Percentiles rank a stretch among this genome's conserved stretches.
phyloP scores from a whole-genome alignment of 106 monocot genomes.

The Acorus calamus region DNA sequence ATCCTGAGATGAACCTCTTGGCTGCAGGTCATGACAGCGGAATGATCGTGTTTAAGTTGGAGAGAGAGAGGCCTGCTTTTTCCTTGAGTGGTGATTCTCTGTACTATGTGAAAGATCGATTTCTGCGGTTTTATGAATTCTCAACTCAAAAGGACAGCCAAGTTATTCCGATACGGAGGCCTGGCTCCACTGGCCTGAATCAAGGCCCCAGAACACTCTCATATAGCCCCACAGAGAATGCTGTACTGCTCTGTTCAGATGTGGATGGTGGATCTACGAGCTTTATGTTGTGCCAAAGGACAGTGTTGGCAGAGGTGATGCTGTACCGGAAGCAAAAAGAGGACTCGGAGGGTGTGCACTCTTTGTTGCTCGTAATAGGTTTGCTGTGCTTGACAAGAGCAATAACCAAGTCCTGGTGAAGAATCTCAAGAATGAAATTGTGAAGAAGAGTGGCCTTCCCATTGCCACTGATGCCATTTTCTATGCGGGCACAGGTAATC shows the following conservation, averaged over 20 bases:
- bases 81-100: conserved; percentile 53
- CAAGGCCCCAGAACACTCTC: conserved; percentile 63
- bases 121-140: conserved; percentile 58
- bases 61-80: conserved; percentile 81
- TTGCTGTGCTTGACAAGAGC: conserved; percentile 76
- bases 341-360: conserved; percentile 61
- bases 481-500: conserved; percentile 82
- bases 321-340: conserved; percentile 64
- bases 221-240: conserved; percentile 83
- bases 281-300: conserved; percentile 68
- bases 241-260: conserved; percentile 72
- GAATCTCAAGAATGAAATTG: conserved; percentile 81
- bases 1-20: conserved; percentile 84
- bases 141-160: conserved; percentile 68
- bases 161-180: conserved; percentile 55
- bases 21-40: conserved; percentile 92
- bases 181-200: conserved; percentile 72
- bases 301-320: conserved; percentile 43
- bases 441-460: conserved; percentile 67
- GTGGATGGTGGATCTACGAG: conserved; percentile 84
- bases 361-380: conserved; percentile 81
- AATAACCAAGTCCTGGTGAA: conserved; percentile 67
- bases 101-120: conserved; percentile 71
- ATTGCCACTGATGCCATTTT: conserved; percentile 72
- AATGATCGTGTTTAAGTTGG: conserved; percentile 92